A percentile compares a stretch with the other conserved stretches of the same genome.
These are phyloP conservation scores for Lasiodiplodia theobromae DNA, from an alignment of 2,329 filamentous ascomycete species.

Conservation along the genomic window DNA sequence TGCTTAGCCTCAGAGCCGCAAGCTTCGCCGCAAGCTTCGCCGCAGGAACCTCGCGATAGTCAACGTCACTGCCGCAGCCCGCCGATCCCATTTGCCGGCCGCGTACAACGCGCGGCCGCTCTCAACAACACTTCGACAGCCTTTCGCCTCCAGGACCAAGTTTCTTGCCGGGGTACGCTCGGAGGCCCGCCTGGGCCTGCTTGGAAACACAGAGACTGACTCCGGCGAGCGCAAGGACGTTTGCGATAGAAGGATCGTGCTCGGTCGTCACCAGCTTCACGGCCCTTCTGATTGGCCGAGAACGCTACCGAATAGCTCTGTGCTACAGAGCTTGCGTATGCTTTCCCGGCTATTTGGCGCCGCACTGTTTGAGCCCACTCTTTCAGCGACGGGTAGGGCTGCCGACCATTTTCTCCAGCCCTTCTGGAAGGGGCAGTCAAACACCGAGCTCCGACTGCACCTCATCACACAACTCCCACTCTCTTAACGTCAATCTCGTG, in stretches of 20 bases:
- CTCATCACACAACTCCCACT: not conserved
- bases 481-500: not conserved
- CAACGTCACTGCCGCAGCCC: not conserved
- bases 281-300: slow-evolving; percentile 3
- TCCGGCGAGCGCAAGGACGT: not conserved
- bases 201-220: not conserved
- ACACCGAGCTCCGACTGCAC: not conserved
- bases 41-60: not conserved
- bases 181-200: not conserved
- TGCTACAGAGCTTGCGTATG: slow-evolving; percentile 21
- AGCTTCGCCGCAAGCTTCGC: slow-evolving; percentile 21
- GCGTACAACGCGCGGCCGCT: not conserved
- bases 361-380: slow-evolving; percentile 3
- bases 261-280: not conserved
- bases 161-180: not conserved
- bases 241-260: not conserved
- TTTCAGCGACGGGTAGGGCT: slow-evolving; percentile 13
- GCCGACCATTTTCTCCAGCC: not conserved
- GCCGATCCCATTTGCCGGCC: not conserved
- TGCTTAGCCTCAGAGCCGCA: slow-evolving; percentile 19
- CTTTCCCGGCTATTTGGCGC: slow-evolving; percentile 1
- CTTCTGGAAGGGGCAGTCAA: not conserved
- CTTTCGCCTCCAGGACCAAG: too few relatives aligned
- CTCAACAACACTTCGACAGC: not conserved
- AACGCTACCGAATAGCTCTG: slow-evolving; percentile 14